A percentile compares a stretch with the other conserved stretches of the same genome.
Conservation (phyloP, 805 yeast genomes). For the Spathaspora gorwiae region DNA sequence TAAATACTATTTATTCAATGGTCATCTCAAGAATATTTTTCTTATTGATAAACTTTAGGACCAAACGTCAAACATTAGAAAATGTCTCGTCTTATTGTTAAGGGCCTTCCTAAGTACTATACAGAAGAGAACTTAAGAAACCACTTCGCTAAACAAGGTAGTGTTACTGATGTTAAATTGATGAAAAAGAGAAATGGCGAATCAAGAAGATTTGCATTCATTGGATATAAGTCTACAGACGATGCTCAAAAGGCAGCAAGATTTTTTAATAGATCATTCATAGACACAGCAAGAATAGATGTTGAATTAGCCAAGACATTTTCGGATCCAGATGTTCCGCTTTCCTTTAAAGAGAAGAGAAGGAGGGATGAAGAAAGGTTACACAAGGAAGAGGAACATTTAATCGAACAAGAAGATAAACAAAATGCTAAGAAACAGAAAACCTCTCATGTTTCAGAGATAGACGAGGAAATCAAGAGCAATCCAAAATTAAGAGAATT, state of each 20-base stretch:
- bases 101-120: slow-evolving; percentile 76
- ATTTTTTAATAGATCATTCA: slow-evolving; percentile 71
- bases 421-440: slow-evolving; percentile 36
- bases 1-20: too few relatives aligned
- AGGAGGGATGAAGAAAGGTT: slow-evolving; percentile 43
- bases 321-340: slow-evolving; percentile 77
- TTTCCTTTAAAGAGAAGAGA: slow-evolving; percentile 44
- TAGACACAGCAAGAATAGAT: slow-evolving; percentile 75
- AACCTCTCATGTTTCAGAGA: slow-evolving; percentile 25
- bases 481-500: slow-evolving; percentile 75
- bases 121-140: slow-evolving; percentile 67
- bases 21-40: too few relatives aligned
- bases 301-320: slow-evolving; percentile 83
- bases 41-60: too few relatives aligned
- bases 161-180: slow-evolving; percentile 84
- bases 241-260: slow-evolving; percentile 78
- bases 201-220: slow-evolving; percentile 88
- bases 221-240: slow-evolving; percentile 70
- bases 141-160: slow-evolving; percentile 58
- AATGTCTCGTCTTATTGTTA: slow-evolving; percentile 88
- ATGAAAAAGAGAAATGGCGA: slow-evolving; percentile 79
- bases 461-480: slow-evolving; percentile 59
- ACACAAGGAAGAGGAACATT: slow-evolving; percentile 38
- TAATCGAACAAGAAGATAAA: slow-evolving; percentile 35
- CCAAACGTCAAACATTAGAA: background rate